phyloP scores from a whole-genome alignment of 1,284 basidiomycete genomes.

The Cryptococcus sp. region DNA sequence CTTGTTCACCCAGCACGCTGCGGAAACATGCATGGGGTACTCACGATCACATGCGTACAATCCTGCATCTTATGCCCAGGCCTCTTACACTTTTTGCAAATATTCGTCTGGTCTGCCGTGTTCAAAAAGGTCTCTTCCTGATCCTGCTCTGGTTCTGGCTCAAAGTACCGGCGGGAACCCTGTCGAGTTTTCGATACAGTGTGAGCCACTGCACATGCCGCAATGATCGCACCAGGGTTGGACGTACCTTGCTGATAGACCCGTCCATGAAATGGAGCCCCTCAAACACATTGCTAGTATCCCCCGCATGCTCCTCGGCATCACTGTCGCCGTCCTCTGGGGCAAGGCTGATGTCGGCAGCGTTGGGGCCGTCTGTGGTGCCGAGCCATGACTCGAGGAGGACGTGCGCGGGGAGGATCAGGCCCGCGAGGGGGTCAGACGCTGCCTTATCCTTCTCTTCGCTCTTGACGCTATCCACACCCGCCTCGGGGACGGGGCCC shows the following conservation, averaged over 20 bases:
- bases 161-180: slow-evolving; percentile 41
- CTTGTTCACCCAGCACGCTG: too few relatives aligned
- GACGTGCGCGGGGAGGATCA: too few relatives aligned
- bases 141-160: slow-evolving; percentile 18
- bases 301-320: slow-evolving; percentile 1
- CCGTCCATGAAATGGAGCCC: slow-evolving; percentile 41
- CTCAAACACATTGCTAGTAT: slow-evolving; percentile 19
- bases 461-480: too few relatives aligned
- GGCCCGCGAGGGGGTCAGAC: too few relatives aligned
- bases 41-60: slow-evolving; percentile 41
- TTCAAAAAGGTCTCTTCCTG: slow-evolving; percentile 41
- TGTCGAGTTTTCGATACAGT: slow-evolving; percentile 7
- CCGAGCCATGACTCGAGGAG: too few relatives aligned
- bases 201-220: not conserved
- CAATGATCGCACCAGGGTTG: not conserved
- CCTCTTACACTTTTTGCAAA: slow-evolving; percentile 43
- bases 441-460: too few relatives aligned
- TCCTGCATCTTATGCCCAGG: slow-evolving; percentile 38
- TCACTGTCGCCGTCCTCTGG: not conserved
- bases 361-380: too few relatives aligned
- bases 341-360: too few relatives aligned
- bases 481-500: not conserved
- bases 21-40: slow-evolving; percentile 9
- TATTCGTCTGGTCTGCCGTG: slow-evolving; percentile 36
- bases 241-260: slow-evolving; percentile 29